A percentile compares a stretch with the other conserved stretches of the same genome.
phyloP scores from a whole-genome alignment of 495 filamentous ascomycete species.

The Penicillium silybi region DNA sequence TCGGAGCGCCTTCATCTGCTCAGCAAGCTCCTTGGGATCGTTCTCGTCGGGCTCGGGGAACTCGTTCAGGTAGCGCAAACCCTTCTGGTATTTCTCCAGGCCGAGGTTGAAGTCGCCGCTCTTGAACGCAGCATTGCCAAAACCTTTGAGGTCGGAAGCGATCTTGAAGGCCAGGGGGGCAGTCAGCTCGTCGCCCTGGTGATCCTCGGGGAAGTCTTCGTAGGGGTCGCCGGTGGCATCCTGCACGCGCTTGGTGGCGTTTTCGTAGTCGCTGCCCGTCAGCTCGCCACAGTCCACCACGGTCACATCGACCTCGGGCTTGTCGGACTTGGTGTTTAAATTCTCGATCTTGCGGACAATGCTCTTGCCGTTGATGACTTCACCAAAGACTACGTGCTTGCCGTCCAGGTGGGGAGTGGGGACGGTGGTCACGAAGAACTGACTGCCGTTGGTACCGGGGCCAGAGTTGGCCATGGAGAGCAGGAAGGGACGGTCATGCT shows the following conservation, averaged over 20 bases:
- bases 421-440: slow-evolving; percentile 98
- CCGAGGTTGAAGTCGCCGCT: slow-evolving; percentile 61
- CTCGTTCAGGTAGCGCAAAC: slow-evolving; percentile 89
- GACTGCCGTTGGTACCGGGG: slow-evolving; percentile 87
- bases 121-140: slow-evolving; percentile 92
- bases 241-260: slow-evolving; percentile 56
- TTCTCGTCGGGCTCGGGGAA: slow-evolving; percentile 65
- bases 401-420: slow-evolving; percentile 88
- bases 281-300: slow-evolving; percentile 89
- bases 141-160: slow-evolving; percentile 82
- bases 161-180: slow-evolving; percentile 55
- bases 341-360: slow-evolving; percentile 90
- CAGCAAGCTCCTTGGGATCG: slow-evolving; percentile 62
- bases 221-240: slow-evolving; percentile 88
- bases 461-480: slow-evolving; percentile 98
- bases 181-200: slow-evolving; percentile 62
- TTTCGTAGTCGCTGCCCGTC: slow-evolving; percentile 59
- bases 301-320: slow-evolving; percentile 66
- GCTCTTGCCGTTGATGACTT: slow-evolving; percentile 78
- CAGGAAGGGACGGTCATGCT: slow-evolving; percentile 92
- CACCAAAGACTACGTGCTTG: slow-evolving; percentile 75
- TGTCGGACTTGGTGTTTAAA: slow-evolving; percentile 73
- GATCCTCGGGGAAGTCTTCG: slow-evolving; percentile 95
- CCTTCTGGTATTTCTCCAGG: slow-evolving; percentile 96
- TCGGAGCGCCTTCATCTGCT: slow-evolving; percentile 66